Base-by-base conservation (phyloP, 2,329 filamentous ascomycete genomes). In the Scedosporium boydii region DNA sequence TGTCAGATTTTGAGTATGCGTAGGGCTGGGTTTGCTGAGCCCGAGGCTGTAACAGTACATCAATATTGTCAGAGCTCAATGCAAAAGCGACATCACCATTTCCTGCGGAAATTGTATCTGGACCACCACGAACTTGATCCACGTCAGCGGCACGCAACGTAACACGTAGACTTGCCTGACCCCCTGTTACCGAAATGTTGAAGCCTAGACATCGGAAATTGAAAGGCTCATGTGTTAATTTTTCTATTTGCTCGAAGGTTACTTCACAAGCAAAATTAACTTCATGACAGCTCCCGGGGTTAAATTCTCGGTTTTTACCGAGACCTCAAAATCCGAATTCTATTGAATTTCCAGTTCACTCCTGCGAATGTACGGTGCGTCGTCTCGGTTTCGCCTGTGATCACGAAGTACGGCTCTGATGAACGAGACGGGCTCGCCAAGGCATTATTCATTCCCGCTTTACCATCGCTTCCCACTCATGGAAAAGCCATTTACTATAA, bases 91-190 rank as follows among this genome's bases (percentile, higher is more conserved):
- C 9, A 21, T 12, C 23, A 16, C 51, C 21, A 16, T 23, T 6
- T 21, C 3, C 26, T 14, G 34, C 10, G 4, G 6, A 12, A 12
- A 38, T 38, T 38, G 23, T 29, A 18, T 26, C 10, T 4, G 14
- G 14, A 41, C 29, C 12, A 38, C 18, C 21, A 23, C n/a, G 42
- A 59, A 42, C n/a, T 18, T 16, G n/a, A 46, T 21, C 23, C 58
- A 46, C 58, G 58, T 60, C 44, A 60, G 58, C 58, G 21, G 58
- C 58, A 60, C 58, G 58, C 58, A 60, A 51, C 58, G 58, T 60
- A 51, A 48, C 58, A 60, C 58, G 34, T 59, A 27, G 29, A 38
- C 56, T 12, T 27, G 21, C n/a, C 26, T 23, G 23, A 56, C 1
- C 53, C 21, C n/a, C 12, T 6, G n/a, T 26, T 23, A 23, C 53